Conservation (phyloP, 495 filamentous ascomycete genomes). For the Chaetomium cochliodes region DNA sequence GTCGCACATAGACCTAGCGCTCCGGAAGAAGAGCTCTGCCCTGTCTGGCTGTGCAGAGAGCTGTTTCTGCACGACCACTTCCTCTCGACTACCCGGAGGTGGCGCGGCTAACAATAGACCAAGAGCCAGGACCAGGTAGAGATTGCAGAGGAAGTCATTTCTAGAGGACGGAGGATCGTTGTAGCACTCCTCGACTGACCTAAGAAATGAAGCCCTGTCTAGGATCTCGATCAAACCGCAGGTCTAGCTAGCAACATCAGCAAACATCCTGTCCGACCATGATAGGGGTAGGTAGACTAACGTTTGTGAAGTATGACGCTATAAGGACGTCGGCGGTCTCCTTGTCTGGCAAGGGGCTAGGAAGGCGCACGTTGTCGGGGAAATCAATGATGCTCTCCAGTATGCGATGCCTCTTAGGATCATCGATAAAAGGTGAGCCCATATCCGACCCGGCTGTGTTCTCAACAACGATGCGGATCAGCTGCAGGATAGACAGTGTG, state of each 20-base stretch:
- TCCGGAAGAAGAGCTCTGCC: conserved; percentile 59
- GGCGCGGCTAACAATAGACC: conserved; percentile 59
- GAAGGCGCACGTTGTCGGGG: conserved; percentile 45
- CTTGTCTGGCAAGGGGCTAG: conserved; percentile 54
- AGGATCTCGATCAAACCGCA: conserved; percentile 58
- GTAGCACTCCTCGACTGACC: conserved; percentile 52
- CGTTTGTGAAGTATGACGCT: conserved; percentile 60
- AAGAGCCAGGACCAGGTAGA: conserved; percentile 59
- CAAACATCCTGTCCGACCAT: conserved; percentile 8
- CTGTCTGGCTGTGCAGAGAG: conserved; percentile 46
- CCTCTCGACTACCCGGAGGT: conserved; percentile 46
- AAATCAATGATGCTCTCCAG: conserved; percentile 58
- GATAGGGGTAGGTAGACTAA: conserved; percentile 37
- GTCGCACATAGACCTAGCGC: conserved; percentile 55
- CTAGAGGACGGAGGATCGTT: conserved; percentile 50
- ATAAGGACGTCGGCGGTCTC: conserved; percentile 55
- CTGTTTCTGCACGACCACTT: conserved; percentile 51
- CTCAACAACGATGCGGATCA: conserved; percentile 70
- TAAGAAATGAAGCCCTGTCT: conserved; percentile 50
- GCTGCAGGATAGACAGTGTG: conserved; percentile 67
- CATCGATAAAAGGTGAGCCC: conserved; percentile 63
- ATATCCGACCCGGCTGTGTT: conserved; percentile 56
- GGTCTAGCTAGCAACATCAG: conserved; percentile 49
- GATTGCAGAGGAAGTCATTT: conserved; percentile 52
- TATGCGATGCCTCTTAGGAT: conserved; percentile 67